These are phyloP conservation scores for Acrodontium crateriforme DNA, from an alignment of 2,329 filamentous ascomycete species.

Conservation along the genomic window DNA sequence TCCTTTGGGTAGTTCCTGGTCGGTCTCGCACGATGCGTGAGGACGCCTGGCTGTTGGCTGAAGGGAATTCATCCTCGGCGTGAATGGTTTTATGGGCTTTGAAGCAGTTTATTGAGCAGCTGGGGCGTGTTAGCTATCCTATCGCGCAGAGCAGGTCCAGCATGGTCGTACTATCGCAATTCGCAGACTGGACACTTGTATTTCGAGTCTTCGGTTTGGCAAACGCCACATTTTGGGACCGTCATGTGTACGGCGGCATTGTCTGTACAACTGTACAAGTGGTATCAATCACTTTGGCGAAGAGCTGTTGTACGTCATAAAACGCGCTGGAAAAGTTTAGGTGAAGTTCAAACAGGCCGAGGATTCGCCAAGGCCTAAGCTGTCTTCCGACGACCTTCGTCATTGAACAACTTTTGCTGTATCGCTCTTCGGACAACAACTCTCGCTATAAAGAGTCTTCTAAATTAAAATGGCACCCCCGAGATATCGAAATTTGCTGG, in stretches of 20 bases:
- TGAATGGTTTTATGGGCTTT: slow-evolving; percentile 23
- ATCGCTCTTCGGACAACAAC: slow-evolving; percentile 2
- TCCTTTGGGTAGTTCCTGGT: slow-evolving; percentile 13
- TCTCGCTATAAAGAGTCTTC: too few species aligned
- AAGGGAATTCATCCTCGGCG: slow-evolving; percentile 11
- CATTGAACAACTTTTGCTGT: too few species aligned
- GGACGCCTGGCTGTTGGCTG: neutral
- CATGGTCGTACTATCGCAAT: slow-evolving; percentile 28
- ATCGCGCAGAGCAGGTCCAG: neutral
- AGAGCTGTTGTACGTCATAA: too few species aligned
- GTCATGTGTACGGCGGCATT: too few species aligned
- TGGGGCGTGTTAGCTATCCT: slow-evolving; percentile 9
- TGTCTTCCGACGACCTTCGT: too few species aligned
- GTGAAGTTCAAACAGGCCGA: too few species aligned
- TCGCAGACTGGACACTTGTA: slow-evolving; percentile 38
- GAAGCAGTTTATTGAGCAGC: slow-evolving; percentile 27
- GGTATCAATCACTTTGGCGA: too few species aligned
- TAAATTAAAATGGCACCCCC: slow-evolving; percentile 19
- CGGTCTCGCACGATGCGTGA: slow-evolving; percentile 7
- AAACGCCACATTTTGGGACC: too few species aligned
- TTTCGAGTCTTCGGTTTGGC: slow-evolving; percentile 29
- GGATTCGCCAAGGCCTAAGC: too few species aligned
- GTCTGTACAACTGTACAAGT: too few species aligned
- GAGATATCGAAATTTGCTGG: slow-evolving; percentile 15
- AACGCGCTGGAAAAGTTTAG: too few species aligned